These are phyloP conservation scores for Picea mariana DNA, from an alignment of 83 land plant species.

Conservation along the genomic window DNA sequence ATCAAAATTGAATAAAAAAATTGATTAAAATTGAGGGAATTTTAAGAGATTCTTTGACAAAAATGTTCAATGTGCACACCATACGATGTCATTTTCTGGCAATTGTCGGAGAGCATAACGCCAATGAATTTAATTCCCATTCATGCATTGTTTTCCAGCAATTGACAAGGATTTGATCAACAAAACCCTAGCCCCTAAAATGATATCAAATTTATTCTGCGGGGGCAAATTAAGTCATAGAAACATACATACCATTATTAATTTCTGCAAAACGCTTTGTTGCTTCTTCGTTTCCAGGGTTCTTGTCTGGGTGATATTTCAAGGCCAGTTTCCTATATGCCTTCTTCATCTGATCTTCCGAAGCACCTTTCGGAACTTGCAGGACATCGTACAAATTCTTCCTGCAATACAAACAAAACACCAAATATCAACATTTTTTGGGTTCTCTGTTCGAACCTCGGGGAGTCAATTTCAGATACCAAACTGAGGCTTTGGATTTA, in stretches of 20 bases:
- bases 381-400: slow-evolving; percentile 73
- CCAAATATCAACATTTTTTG: background rate
- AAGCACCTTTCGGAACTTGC: slow-evolving; percentile 66
- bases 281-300: slow-evolving; percentile 81
- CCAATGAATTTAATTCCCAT: too few relatives aligned
- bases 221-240: background rate
- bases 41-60: too few relatives aligned
- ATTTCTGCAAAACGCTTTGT: slow-evolving; percentile 76
- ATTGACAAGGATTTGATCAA: background rate
- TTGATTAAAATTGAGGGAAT: too few relatives aligned
- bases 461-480: background rate
- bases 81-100: background rate
- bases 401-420: slow-evolving; percentile 26
- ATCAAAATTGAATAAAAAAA: too few relatives aligned
- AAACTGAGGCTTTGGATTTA: background rate
- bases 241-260: slow-evolving; percentile 50
- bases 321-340: slow-evolving; percentile 79
- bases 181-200: background rate
- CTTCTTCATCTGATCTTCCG: slow-evolving; percentile 76
- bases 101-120: background rate
- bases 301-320: slow-evolving; percentile 87
- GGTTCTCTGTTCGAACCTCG: background rate
- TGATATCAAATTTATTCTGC: background rate
- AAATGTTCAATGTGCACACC: background rate
- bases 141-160: background rate